These are phyloP conservation scores for Xylariaceae sp. DNA, from an alignment of 2,329 filamentous ascomycete genomes.

Conservation along the genomic window DNA sequence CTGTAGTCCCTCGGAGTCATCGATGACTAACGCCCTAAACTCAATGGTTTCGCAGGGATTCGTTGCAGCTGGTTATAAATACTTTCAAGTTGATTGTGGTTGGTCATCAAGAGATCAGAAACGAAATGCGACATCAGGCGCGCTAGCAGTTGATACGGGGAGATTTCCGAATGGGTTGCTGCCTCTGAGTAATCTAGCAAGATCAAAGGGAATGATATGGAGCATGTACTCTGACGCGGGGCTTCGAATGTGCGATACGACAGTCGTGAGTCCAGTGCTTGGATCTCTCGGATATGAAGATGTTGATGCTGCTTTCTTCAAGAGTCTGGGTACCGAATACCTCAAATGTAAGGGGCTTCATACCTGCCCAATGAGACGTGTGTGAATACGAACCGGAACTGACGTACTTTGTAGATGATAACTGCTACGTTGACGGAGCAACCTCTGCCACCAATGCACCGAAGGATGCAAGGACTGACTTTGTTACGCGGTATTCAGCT, in stretches of 20 bases:
- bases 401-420: slow-evolving; percentile 7
- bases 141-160: slow-evolving; percentile 8
- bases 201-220: slow-evolving; percentile 14
- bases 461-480: slow-evolving; percentile 11
- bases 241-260: slow-evolving; percentile 11
- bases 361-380: too few relatives aligned
- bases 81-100: slow-evolving; percentile 13
- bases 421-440: slow-evolving; percentile 13
- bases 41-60: slow-evolving; percentile 7
- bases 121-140: slow-evolving; percentile 9
- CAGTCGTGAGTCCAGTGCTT: slow-evolving; percentile 7
- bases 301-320: slow-evolving; percentile 10
- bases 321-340: slow-evolving; percentile 9
- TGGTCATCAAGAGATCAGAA: slow-evolving; percentile 12
- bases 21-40: slow-evolving; percentile 7
- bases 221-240: slow-evolving; percentile 15
- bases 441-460: slow-evolving; percentile 8
- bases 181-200: slow-evolving; percentile 10
- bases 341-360: slow-evolving; percentile 15
- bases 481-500: slow-evolving; percentile 9
- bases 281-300: slow-evolving; percentile 13
- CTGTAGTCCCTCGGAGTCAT: slow-evolving; percentile 3
- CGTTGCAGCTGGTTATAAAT: slow-evolving; percentile 9
- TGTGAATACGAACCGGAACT: background rate
- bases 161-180: slow-evolving; percentile 10